Conservation (phyloP, 2,329 filamentous ascomycete species). For the Xylariaceae sp. region DNA sequence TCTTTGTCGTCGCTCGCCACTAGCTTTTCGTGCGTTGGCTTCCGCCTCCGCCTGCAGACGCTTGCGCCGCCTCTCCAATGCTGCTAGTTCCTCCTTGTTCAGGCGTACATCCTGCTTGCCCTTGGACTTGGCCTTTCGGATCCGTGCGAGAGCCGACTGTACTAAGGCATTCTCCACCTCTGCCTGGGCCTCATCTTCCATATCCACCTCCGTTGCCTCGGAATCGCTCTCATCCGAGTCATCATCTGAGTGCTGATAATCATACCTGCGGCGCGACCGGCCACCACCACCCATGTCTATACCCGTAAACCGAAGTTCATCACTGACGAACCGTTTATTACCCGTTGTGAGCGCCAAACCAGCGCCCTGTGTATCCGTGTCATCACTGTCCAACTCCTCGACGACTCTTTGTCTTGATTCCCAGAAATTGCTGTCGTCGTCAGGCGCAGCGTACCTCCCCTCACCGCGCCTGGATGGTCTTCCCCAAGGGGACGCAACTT, state of each 20-base stretch:
- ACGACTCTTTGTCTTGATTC: conserved; percentile 48
- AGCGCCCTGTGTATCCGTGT: conserved; percentile 54
- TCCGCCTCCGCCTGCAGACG: conserved; percentile 53
- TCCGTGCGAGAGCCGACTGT: conserved; percentile 75
- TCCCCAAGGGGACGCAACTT: conserved; percentile 93
- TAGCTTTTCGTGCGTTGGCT: conserved; percentile 40
- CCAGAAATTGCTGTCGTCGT: conserved; percentile 41
- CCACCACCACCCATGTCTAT: conserved; percentile 52
- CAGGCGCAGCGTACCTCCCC: conserved; percentile 59
- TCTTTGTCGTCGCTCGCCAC: conserved; percentile 37
- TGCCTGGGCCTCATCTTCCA: conserved; percentile 54
- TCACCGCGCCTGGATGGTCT: conserved; percentile 93
- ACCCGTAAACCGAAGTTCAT: conserved; percentile 60
- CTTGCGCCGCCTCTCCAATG: conserved; percentile 67
- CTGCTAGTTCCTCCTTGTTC: conserved; percentile 75
- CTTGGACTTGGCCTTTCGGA: conserved; percentile 71
- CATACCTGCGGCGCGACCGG: conserved; percentile 38
- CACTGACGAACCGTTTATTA: conserved; percentile 54
- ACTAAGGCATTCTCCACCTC: conserved; percentile 71
- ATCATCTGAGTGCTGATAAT: conserved; percentile 40
- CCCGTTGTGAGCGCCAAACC: conserved; percentile 43
- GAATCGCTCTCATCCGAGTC: conserved; percentile 50
- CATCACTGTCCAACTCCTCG: conserved; percentile 66
- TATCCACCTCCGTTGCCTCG: conserved; percentile 48
- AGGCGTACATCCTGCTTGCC: conserved; percentile 79